Conservation (phyloP, 805 yeast genomes). For the Cyberlindnera mycetangii region DNA sequence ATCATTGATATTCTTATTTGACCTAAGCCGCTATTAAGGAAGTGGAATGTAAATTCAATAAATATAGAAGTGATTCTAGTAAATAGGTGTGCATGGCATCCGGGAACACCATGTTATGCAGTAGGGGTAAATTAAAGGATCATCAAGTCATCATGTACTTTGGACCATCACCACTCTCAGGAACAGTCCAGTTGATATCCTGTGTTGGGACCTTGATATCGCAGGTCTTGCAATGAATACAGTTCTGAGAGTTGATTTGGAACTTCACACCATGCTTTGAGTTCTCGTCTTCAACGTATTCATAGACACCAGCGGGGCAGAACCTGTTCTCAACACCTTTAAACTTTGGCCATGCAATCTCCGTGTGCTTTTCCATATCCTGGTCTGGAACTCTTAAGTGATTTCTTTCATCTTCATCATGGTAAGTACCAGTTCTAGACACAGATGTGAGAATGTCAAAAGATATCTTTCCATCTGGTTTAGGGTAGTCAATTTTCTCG, state of each 20-base stretch:
- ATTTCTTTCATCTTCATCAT: conserved; percentile 89
- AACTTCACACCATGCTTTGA: conserved; percentile 67
- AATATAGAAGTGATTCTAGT: not conserved
- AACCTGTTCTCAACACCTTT: conserved; percentile 88
- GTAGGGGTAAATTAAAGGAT: not conserved
- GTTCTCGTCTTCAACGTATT: conserved; percentile 67
- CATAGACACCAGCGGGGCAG: conserved; percentile 99
- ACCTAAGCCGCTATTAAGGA: no score
- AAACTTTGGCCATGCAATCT: conserved; percentile 65
- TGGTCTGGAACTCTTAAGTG: conserved; percentile 74
- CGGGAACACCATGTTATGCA: not conserved
- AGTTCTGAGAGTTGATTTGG: conserved; percentile 93
- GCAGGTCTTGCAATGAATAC: conserved; percentile 98
- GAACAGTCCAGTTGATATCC: conserved; percentile 95
- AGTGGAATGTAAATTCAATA: not conserved
- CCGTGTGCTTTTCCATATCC: conserved; percentile 64
- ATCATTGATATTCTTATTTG: no score
- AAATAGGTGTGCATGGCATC: not conserved
- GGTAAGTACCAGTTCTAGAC: conserved; percentile 93
- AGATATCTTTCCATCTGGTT: conserved; percentile 91
- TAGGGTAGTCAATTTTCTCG: conserved; percentile 82
- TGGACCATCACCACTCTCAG: conserved; percentile 99
- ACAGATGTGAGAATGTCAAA: conserved; percentile 95
- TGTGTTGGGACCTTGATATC: conserved; percentile 95
- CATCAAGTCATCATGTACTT: conserved; percentile 77